Conservation (phyloP, 2,329 filamentous ascomycete species). For the Ascosphaera pollenicola region DNA sequence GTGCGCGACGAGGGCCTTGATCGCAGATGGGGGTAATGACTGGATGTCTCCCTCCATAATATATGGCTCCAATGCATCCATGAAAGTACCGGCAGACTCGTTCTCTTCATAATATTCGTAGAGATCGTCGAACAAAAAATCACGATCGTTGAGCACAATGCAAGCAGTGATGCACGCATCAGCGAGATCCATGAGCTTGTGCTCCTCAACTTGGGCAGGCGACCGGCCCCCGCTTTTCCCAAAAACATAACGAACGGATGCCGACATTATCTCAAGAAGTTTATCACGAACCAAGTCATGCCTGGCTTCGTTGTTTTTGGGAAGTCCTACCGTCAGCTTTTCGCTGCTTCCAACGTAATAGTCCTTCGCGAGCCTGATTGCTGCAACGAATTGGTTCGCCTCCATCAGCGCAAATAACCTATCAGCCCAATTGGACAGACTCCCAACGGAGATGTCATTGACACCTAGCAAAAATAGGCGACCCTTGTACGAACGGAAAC, state of each 20-base stretch:
- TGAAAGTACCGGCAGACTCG: conserved; percentile 50
- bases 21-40: conserved; percentile 54
- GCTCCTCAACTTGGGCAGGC: conserved; percentile 29
- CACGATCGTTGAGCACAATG: conserved; percentile 50
- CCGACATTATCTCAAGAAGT: conserved; percentile 77
- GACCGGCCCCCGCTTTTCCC: conserved; percentile 32
- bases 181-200: conserved; percentile 53
- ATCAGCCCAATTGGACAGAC: conserved; percentile 93
- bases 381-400: conserved; percentile 81
- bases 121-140: conserved; percentile 77
- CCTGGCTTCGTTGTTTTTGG: conserved; percentile 54
- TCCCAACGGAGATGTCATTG: conserved; percentile 77
- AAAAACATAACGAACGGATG: conserved; percentile 79
- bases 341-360: conserved; percentile 87
- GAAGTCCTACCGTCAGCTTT: conserved; percentile 80
- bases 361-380: conserved; percentile 71
- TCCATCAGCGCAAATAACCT: conserved; percentile 86
- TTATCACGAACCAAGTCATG: conserved; percentile 74
- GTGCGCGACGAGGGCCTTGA: conserved; percentile 68
- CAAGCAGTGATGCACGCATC: conserved; percentile 70
- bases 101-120: conserved; percentile 78
- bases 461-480: conserved; percentile 82
- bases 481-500: conserved; percentile 87
- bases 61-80: conserved; percentile 72
- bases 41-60: conserved; percentile 60